Evolutionary conservation across 495 filamentous ascomycete genomes (phyloP), one percentile per base, ranked within the genome.

Genomic region (Neurospora sp.): DNA sequence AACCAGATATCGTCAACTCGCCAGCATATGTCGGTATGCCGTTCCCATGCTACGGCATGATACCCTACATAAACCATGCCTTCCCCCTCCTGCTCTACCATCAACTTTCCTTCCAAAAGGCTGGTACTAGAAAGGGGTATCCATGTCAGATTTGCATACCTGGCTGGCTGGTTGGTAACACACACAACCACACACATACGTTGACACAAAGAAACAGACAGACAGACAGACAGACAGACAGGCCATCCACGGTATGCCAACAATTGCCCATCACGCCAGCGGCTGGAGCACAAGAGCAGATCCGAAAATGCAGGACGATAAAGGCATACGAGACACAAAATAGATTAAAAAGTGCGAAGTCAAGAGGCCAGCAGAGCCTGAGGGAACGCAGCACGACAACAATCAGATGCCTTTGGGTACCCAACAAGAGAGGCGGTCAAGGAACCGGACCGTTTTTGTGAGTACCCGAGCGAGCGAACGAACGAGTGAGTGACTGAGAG

Each of bases 241-340:
- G 54, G n/a, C n/a, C 44, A 48, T 48, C n/a, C 44, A 23, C 44
- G n/a, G n/a, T 48, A 66, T 66, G 27, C 27, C 27, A 66, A 35
- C 54, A 66, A 35, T 66, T 35, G 14, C 54, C 54, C 20, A 27
- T 37, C 27, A 66, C 35, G 54, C 27, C 12, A 66, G 54, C 40
- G 42, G 44, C 31, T 38, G 41, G 27, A 12, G 38, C 16, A 62
- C 71, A 59, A 16, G 39, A 31, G 35, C 20, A 27, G 27, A 66
- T 35, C 54, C 54, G 54, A 66, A 37, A 35, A 72, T 72, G 70
- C 70, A 72, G 42, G 42, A 72, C 70, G 70, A 72, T 48, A 72
- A 72, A 62, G 27, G 31, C 41, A 37, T 48, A 48, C 35, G 70
- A 62, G 70, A 72, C 70, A 72, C 42, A 8, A 37, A 35, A 54